Conservation (phyloP, 305 asterid genomes). For the Fraxinus paxiana region DNA sequence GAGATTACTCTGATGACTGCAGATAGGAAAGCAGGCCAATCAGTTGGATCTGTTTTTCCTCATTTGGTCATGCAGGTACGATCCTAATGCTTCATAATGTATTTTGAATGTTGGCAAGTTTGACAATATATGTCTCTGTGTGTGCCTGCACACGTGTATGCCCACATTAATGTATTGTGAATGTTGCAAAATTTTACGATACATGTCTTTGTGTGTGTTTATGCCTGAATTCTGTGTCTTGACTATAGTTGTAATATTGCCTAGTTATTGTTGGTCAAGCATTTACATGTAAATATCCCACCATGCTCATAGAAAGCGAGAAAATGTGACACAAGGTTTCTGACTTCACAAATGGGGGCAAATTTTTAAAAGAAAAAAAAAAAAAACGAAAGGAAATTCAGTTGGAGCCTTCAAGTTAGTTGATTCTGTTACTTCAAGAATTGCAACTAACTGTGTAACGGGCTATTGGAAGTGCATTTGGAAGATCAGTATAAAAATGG, state of each 20-base stretch:
- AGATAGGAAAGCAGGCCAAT: slow-evolving; percentile 86
- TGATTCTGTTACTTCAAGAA: background rate
- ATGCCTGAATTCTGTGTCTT: background rate
- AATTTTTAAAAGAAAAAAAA: background rate
- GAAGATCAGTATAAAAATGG: background rate
- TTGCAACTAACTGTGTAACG: background rate
- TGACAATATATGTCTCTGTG: background rate
- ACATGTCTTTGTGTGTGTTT: background rate
- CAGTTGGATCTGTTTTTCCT: slow-evolving; percentile 85
- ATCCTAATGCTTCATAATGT: background rate
- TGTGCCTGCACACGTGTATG: background rate
- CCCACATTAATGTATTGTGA: background rate
- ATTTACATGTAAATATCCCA: background rate
- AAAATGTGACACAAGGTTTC: background rate
- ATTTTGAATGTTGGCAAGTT: background rate
- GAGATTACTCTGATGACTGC: slow-evolving; percentile 81
- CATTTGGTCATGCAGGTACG: slow-evolving; percentile 71
- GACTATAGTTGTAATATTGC: background rate
- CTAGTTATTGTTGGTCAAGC: background rate
- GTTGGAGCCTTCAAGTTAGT: background rate
- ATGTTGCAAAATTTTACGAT: background rate
- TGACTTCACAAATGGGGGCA: background rate
- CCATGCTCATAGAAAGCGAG: background rate
- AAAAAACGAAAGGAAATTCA: background rate
- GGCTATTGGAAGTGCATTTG: background rate